Evolutionary conservation across 2,329 filamentous ascomycete genomes (phyloP).

Genomic region (Cladophialophora carrionii): DNA sequence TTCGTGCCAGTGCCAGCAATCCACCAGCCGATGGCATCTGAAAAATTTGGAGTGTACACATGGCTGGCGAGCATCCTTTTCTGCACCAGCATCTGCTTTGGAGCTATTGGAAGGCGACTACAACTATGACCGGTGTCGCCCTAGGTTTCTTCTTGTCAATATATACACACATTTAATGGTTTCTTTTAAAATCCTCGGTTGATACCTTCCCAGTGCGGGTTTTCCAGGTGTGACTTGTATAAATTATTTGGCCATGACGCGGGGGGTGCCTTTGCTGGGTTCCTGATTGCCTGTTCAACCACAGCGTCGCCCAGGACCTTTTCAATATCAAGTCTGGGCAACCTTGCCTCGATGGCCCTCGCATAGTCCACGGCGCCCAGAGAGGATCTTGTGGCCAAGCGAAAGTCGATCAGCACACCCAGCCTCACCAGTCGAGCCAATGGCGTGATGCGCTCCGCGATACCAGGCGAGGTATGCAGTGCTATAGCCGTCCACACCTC

Average conservation of each 20-base stretch:
- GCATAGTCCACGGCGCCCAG: slow-evolving; percentile 30
- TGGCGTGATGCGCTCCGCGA: slow-evolving; percentile 50
- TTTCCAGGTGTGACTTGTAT: slow-evolving; percentile 38
- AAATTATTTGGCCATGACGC: slow-evolving; percentile 44
- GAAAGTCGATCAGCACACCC: slow-evolving; percentile 49
- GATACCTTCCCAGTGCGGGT: slow-evolving; percentile 37
- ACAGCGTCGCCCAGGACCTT: slow-evolving; percentile 51
- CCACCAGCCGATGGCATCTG: slow-evolving; percentile 42
- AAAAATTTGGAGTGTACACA: slow-evolving; percentile 67
- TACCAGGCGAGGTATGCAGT: slow-evolving; percentile 50
- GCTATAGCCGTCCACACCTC: slow-evolving; percentile 54
- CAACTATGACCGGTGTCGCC: slow-evolving; percentile 28
- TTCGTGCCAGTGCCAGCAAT: slow-evolving; percentile 71
- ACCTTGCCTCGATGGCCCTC: slow-evolving; percentile 37
- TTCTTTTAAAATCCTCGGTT: slow-evolving; percentile 39
- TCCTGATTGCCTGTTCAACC: slow-evolving; percentile 46
- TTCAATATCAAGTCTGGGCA: slow-evolving; percentile 48
- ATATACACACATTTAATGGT: slow-evolving; percentile 9
- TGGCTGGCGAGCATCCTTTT: slow-evolving; percentile 95
- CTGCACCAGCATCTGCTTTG: slow-evolving; percentile 93
- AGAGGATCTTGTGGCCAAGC: slow-evolving; percentile 36
- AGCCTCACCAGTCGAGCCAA: slow-evolving; percentile 46
- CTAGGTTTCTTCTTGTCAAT: slow-evolving; percentile 3
- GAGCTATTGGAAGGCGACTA: slow-evolving; percentile 85
- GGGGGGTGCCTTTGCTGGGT: slow-evolving; percentile 48